Conservation (phyloP, 805 yeast genomes). For the Yamadazyma phyllophila region DNA sequence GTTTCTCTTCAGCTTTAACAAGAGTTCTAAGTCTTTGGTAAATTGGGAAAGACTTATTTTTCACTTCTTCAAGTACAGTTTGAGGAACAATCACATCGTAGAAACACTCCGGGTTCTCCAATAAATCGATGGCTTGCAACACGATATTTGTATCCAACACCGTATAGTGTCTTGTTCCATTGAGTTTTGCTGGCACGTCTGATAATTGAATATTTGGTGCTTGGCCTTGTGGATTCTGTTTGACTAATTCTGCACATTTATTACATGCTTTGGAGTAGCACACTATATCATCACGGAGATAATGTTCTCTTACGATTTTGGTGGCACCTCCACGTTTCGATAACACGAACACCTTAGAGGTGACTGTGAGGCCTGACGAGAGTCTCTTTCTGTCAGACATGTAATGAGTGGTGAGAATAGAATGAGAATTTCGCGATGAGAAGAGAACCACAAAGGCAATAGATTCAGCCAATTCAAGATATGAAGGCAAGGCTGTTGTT, state of each 20-base stretch:
- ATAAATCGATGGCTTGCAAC: slow-evolving; percentile 81
- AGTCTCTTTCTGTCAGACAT: slow-evolving; percentile 25
- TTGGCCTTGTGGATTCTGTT: slow-evolving; percentile 66
- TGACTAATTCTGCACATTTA: slow-evolving; percentile 52
- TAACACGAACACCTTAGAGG: slow-evolving; percentile 88
- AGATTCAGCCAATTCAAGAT: no score
- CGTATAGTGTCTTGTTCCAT: slow-evolving; percentile 68
- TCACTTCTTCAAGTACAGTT: slow-evolving; percentile 89
- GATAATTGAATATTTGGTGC: slow-evolving; percentile 67
- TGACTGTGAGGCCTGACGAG: slow-evolving; percentile 52
- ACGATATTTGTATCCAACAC: slow-evolving; percentile 87
- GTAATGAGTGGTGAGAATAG: slow-evolving; percentile 19
- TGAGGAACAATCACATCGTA: slow-evolving; percentile 94
- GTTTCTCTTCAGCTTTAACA: slow-evolving; percentile 70
- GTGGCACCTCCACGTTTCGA: slow-evolving; percentile 88
- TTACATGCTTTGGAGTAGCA: slow-evolving; percentile 76
- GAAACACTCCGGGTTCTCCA: slow-evolving; percentile 75
- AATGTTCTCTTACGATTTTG: slow-evolving; percentile 91
- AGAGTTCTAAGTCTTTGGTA: slow-evolving; percentile 80
- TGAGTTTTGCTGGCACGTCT: slow-evolving; percentile 51
- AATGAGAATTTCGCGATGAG: slow-evolving; percentile 1
- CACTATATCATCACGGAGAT: slow-evolving; percentile 87
- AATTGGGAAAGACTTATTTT: slow-evolving; percentile 82
- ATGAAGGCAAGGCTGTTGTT: no score
- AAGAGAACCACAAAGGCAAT: not conserved